These are phyloP conservation scores for Pyricularia sp. DNA, from an alignment of 2,329 filamentous ascomycete genomes.

Conservation along the genomic window DNA sequence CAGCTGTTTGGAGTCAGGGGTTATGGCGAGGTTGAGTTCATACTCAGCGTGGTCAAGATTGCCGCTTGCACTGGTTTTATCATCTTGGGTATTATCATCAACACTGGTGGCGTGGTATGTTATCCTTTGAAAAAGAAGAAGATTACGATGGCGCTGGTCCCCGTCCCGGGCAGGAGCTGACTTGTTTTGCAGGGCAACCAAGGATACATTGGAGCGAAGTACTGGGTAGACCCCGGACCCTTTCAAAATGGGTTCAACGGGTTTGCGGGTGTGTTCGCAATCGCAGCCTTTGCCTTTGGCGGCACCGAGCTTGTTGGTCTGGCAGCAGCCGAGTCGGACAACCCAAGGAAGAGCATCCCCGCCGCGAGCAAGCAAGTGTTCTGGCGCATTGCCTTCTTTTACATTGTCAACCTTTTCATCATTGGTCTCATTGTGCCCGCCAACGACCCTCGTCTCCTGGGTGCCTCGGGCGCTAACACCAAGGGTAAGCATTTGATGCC, in stretches of 20 bases:
- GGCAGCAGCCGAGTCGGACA: slow-evolving; percentile 35
- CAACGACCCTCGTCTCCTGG: slow-evolving; percentile 25
- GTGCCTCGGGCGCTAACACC: slow-evolving; percentile 25
- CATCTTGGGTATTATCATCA: slow-evolving; percentile 47
- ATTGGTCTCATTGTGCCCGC: slow-evolving; percentile 35
- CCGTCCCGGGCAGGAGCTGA: not conserved
- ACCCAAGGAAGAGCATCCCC: slow-evolving; percentile 35
- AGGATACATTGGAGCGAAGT: slow-evolving; percentile 47
- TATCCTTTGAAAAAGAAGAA: not conserved
- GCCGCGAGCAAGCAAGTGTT: slow-evolving; percentile 40
- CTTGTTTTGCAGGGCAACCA: slow-evolving; percentile 22
- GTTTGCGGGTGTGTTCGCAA: slow-evolving; percentile 36
- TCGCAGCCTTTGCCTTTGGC: slow-evolving; percentile 36
- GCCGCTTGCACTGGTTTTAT: slow-evolving; percentile 49
- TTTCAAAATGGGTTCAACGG: slow-evolving; percentile 38
- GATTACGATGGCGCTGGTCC: not conserved
- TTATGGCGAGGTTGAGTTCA: slow-evolving; percentile 47
- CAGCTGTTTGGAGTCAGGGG: slow-evolving; percentile 44
- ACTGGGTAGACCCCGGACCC: slow-evolving; percentile 45
- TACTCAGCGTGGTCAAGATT: slow-evolving; percentile 44
- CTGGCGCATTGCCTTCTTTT: slow-evolving; percentile 40
- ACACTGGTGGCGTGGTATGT: slow-evolving; percentile 35
- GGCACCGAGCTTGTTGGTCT: slow-evolving; percentile 40
- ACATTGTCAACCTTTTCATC: slow-evolving; percentile 36
- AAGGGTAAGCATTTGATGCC: slow-evolving; percentile 9